Percentiles rank a stretch among this genome's conserved stretches.
phyloP scores from a whole-genome alignment of 2,329 filamentous ascomycete genomes.

The Nakataea oryzae region DNA sequence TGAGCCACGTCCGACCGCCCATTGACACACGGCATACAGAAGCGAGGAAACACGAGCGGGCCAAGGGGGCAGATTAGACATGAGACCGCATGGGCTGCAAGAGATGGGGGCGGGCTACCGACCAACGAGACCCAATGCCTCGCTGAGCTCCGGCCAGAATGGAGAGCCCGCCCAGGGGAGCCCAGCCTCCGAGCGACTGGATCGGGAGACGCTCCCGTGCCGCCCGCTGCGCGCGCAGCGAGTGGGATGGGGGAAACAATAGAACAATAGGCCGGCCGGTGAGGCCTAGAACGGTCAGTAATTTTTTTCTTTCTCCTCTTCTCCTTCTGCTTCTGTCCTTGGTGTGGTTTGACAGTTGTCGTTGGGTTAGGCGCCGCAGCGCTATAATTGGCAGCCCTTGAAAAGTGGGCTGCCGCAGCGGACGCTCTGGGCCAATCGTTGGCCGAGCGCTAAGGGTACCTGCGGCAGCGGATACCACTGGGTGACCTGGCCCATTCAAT shows the following conservation, averaged over 20 bases:
- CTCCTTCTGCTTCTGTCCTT: neutral
- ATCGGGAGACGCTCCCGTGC: neutral
- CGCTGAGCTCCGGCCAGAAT: neutral
- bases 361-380: constrained; percentile 1
- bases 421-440: constrained; percentile 1
- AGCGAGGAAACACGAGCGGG: neutral
- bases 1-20: neutral
- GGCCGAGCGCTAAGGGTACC: neutral
- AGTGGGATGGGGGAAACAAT: neutral
- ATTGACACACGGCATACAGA: no score
- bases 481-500: neutral
- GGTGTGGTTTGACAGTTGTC: neutral
- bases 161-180: neutral
- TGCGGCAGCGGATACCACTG: neutral
- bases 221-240: neutral
- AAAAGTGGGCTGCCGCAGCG: neutral
- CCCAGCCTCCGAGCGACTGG: neutral
- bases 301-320: neutral
- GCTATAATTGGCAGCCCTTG: constrained; percentile 2
- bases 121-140: constrained; percentile 1
- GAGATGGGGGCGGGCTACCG: neutral
- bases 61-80: neutral
- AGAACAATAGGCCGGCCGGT: no score
- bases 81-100: neutral
- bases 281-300: neutral